Evolutionary conservation across 2,329 filamentous ascomycete genomes (phyloP), one percentile per base, ranked within the genome.

Genomic region (Epichloe typhina): DNA sequence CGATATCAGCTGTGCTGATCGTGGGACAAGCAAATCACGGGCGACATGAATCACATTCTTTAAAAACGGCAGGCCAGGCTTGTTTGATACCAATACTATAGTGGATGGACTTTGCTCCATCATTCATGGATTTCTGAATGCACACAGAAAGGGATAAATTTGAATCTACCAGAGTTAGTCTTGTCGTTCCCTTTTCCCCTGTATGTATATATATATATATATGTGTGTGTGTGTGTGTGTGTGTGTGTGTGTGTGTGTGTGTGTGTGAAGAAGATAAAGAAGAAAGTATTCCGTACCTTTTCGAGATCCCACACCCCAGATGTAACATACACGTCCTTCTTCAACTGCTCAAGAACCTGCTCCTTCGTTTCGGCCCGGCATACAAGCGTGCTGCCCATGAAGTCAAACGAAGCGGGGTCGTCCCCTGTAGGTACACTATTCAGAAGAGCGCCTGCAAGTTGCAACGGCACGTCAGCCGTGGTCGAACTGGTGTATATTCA

Each of bases 291-390:
- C 54, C 26, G 3, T 31, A 79, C 79, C 59, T 85, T 85, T 37
- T 82, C 77, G 52, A 85, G 62, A 71, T 95, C 87, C 89, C 89
- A 95, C 8, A 94, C 88, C 0, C 82, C 86, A 42, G 67, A 73
- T 53, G 69, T 74, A 9, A 75, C 72, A 68, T 95, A 95, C 9
- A 89, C 71, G 69, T 95, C 89, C 46, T 78, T 74, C 65, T 77
- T 78, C 45, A 95, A 64, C 48, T 76, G 62, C 58, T 84, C 76
- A 40, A 83, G 64, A 2, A 87, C 79, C 63, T 88, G 84, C 56
- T 89, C 84, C 59, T 76, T 80, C 8, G 75, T 82, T 54, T 79
- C 76, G 7, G 85, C 88, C 33, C 77, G 66, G 39, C 79, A 71
- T 31, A 94, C 72, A 61, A 93, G 69, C 17, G 82, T 79, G 63